phyloP scores from a whole-genome alignment of 1,139 yeast genomes.

The Geotrichum fermentans region DNA sequence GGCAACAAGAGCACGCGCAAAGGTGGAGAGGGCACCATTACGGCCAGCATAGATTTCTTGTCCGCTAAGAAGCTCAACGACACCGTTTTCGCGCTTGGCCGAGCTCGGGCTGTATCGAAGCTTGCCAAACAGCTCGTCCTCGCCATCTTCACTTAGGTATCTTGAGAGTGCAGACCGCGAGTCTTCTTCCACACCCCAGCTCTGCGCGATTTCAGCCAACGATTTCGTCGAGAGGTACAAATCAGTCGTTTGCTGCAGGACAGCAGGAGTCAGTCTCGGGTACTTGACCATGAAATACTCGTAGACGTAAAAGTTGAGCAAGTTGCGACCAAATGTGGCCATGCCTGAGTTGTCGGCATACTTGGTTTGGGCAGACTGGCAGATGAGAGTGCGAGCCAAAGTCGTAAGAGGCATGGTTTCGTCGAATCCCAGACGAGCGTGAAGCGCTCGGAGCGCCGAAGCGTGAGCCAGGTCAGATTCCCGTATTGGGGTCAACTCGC shows the following conservation, averaged over 20 bases:
- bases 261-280: conserved; percentile 83
- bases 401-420: conserved; percentile 55
- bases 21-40: conserved; percentile 44
- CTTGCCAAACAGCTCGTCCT: conserved; percentile 31
- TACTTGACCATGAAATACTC: conserved; percentile 69
- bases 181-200: conserved; percentile 89
- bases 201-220: conserved; percentile 55
- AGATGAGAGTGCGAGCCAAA: conserved; percentile 73
- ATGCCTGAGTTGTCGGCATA: conserved; percentile 75
- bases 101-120: conserved; percentile 32
- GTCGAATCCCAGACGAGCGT: conserved; percentile 54
- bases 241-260: conserved; percentile 68
- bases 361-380: conserved; percentile 43
- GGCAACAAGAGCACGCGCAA: conserved; percentile 48
- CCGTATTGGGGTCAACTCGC: conserved; percentile 13
- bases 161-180: conserved; percentile 58
- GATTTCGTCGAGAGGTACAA: conserved; percentile 65
- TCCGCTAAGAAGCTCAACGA: conserved; percentile 37
- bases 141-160: conserved; percentile 52
- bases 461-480: conserved; percentile 24
- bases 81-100: conserved; percentile 41
- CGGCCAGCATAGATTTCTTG: conserved; percentile 35
- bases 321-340: conserved; percentile 70
- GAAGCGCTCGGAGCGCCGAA: conserved; percentile 65
- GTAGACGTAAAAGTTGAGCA: conserved; percentile 69